Evolutionary conservation across 2,329 filamentous ascomycete genomes (phyloP).

Genomic region (Penicillium janthinellum): DNA sequence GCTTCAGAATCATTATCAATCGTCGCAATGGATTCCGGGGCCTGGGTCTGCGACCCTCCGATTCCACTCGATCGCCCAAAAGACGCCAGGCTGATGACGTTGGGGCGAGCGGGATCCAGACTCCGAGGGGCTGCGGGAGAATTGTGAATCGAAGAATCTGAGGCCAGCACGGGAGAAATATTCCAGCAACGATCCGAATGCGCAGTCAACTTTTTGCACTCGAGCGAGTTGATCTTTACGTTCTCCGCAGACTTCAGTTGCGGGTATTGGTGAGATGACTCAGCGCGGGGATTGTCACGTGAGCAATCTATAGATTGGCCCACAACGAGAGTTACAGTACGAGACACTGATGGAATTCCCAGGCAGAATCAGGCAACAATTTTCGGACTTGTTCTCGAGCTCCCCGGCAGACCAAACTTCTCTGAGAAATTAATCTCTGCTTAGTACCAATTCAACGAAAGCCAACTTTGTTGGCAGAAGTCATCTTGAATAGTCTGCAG

Average conservation of each 20-base stretch:
- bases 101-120: slow-evolving; percentile 18
- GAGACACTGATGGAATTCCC: slow-evolving; percentile 6
- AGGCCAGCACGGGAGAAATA: not conserved
- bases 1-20: slow-evolving; percentile 40
- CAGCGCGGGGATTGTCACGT: slow-evolving; percentile 23
- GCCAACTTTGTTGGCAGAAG: not conserved
- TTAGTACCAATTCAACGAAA: not conserved
- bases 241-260: slow-evolving; percentile 20
- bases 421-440: not conserved
- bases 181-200: not conserved
- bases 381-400: slow-evolving; percentile 1
- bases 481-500: too few relatives aligned
- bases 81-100: slow-evolving; percentile 41
- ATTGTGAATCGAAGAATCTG: not conserved
- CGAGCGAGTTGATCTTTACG: slow-evolving; percentile 3
- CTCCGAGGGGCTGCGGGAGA: slow-evolving; percentile 12
- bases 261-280: slow-evolving; percentile 18
- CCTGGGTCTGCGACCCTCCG: slow-evolving; percentile 38
- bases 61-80: slow-evolving; percentile 37
- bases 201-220: slow-evolving; percentile 1
- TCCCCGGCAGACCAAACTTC: not conserved
- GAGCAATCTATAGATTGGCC: not conserved
- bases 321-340: not conserved
- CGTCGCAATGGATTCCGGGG: slow-evolving; percentile 28
- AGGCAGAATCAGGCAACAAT: not conserved